Conservation (phyloP, 192 early-diverging fungal species). For the Obelidium mucronatum region DNA sequence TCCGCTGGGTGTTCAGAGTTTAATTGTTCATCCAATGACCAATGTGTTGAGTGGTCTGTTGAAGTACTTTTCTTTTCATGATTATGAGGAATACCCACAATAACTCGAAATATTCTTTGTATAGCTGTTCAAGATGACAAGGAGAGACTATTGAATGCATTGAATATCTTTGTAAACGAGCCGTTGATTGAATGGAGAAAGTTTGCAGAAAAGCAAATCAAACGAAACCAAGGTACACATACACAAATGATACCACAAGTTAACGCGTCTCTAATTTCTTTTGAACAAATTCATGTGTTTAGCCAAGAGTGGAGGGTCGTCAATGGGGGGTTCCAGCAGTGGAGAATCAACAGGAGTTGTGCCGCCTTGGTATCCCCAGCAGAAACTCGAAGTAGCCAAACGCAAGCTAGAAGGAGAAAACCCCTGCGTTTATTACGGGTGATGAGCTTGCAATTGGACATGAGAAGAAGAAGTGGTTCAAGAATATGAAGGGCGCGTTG, state of each 20-base stretch:
- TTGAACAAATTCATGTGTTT: not conserved
- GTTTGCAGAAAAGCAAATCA: slow-evolving; percentile 65
- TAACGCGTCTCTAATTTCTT: not conserved
- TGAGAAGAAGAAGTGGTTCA: slow-evolving; percentile 60
- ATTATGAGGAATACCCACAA: too few relatives aligned
- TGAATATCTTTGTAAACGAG: slow-evolving; percentile 85
- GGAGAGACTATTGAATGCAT: slow-evolving; percentile 72
- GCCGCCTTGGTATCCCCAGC: slow-evolving; percentile 76
- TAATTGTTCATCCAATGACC: slow-evolving; percentile 74
- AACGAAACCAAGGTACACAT: slow-evolving; percentile 54
- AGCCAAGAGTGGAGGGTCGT: too few relatives aligned
- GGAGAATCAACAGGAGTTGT: too few relatives aligned
- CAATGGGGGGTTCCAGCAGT: slow-evolving; percentile 34
- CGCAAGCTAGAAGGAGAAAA: slow-evolving; percentile 76
- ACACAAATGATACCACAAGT: not conserved
- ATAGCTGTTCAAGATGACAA: slow-evolving; percentile 65
- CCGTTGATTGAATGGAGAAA: slow-evolving; percentile 84
- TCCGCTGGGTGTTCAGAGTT: slow-evolving; percentile 70
- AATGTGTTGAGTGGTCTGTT: slow-evolving; percentile 64
- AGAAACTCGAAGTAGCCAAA: slow-evolving; percentile 76
- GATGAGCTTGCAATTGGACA: slow-evolving; percentile 73
- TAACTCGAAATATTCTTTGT: not conserved
- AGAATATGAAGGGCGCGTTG: slow-evolving; percentile 50
- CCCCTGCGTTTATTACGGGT: slow-evolving; percentile 63
- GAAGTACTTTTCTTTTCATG: slow-evolving; percentile 1